Percentiles rank a stretch among this genome's conserved stretches.
These are phyloP conservation scores for Citrus hindsii DNA, from an alignment of 345 rosid genomes.

Conservation along the genomic window DNA sequence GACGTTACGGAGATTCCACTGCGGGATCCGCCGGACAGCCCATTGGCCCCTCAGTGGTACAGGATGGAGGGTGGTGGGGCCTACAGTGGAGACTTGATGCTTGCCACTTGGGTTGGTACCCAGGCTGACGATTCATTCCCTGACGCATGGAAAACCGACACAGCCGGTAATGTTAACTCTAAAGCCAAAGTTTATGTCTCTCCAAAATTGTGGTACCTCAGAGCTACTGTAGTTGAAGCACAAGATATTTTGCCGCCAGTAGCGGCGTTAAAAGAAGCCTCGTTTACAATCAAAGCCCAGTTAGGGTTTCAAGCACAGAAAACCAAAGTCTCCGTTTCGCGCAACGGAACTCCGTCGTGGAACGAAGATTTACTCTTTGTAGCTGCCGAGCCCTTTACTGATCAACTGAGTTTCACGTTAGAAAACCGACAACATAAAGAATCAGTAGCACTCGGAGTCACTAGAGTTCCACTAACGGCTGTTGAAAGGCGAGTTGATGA, in stretches of 20 bases:
- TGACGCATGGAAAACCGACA: conserved; percentile 85
- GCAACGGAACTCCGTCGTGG: conserved; percentile 75
- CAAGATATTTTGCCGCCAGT: conserved; percentile 51
- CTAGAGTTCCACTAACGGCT: conserved; percentile 38
- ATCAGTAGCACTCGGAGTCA: conserved; percentile 39
- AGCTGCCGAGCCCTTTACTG: conserved; percentile 74
- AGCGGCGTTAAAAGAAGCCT: conserved; percentile 46
- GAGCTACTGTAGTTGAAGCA: conserved; percentile 71
- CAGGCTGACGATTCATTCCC: conserved; percentile 94
- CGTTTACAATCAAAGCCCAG: conserved; percentile 66
- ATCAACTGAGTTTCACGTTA: conserved; percentile 46
- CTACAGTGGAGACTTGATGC: conserved; percentile 70
- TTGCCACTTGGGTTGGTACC: conserved; percentile 93
- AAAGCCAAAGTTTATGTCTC: conserved; percentile 82
- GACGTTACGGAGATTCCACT: conserved; percentile 75
- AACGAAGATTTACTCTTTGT: conserved; percentile 79
- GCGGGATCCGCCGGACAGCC: conserved; percentile 95
- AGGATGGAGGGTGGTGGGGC: conserved; percentile 74
- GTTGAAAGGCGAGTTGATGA: conserved; percentile 90
- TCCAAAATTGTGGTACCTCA: conserved; percentile 82
- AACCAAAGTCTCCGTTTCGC: conserved; percentile 50
- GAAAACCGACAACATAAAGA: conserved; percentile 65
- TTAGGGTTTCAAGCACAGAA: conserved; percentile 73
- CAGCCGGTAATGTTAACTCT: conserved; percentile 58
- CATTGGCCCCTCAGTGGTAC: conserved; percentile 94